phyloP scores from a whole-genome alignment of 164 flowering plant species.

The Warburgia ugandensis region DNA sequence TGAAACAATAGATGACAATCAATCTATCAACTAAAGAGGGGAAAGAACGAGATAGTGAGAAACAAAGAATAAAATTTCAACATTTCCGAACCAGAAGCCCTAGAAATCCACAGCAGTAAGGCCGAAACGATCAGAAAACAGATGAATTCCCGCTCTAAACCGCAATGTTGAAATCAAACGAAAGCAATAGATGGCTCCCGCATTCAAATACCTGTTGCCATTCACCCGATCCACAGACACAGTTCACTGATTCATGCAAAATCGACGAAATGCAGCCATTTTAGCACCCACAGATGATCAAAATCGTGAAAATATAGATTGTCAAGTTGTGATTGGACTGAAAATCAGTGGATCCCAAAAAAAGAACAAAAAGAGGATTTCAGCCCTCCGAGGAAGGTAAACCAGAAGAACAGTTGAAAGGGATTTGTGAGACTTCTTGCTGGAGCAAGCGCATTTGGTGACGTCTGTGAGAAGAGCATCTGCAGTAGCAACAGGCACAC shows the following conservation, averaged over 20 bases:
- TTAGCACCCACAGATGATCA: background rate
- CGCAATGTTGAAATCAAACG: background rate
- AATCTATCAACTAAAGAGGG: background rate
- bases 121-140: background rate
- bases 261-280: slow-evolving; percentile 2
- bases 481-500: no score
- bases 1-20: background rate
- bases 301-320: no score
- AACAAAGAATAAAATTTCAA: no score
- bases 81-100: background rate
- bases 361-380: no score
- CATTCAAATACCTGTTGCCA: slow-evolving; percentile 3
- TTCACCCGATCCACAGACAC: slow-evolving; percentile 1
- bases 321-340: background rate
- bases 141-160: background rate
- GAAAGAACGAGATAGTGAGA: no score
- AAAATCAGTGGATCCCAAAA: slow-evolving; percentile 3
- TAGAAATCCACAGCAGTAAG: background rate
- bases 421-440: no score
- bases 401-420: no score
- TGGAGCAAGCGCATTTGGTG: no score
- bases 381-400: no score
- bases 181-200: background rate
- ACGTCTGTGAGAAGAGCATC: no score
- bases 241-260: background rate